A percentile compares a stretch with the other conserved stretches of the same genome.
Conservation (phyloP, 2,329 filamentous ascomycete species). For the Microdochium paspali region DNA sequence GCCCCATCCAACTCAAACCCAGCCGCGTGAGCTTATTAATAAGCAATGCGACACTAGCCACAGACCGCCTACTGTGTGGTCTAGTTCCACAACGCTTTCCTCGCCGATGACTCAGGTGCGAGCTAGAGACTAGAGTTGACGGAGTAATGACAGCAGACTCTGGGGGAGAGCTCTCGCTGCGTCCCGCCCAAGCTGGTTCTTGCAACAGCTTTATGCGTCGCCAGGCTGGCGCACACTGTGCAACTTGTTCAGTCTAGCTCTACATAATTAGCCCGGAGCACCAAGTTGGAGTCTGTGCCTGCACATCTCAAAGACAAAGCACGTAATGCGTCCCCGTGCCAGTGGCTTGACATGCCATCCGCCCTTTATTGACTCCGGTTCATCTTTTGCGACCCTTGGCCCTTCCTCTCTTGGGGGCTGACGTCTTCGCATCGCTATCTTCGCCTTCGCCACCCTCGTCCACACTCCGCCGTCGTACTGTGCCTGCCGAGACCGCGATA, state of each 20-base stretch:
- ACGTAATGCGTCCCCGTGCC: constrained; percentile 12
- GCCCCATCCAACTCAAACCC: too few relatives aligned
- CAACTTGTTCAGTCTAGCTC: constrained; percentile 23
- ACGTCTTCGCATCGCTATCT: constrained; percentile 24
- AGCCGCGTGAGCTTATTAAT: too few relatives aligned
- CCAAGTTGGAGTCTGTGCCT: constrained; percentile 52
- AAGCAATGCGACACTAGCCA: too few relatives aligned
- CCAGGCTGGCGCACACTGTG: too few relatives aligned
- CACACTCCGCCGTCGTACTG: constrained; percentile 78
- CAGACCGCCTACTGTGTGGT: constrained; percentile 1
- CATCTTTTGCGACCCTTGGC: constrained; percentile 26
- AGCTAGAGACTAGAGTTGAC: too few relatives aligned
- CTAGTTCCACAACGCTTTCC: neutral
- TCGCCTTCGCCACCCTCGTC: constrained; percentile 61
- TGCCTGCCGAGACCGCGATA: constrained; percentile 59
- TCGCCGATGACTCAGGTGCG: constrained; percentile 5
- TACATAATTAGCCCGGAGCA: constrained; percentile 59
- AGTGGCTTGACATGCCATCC: neutral
- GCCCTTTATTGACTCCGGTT: constrained; percentile 18
- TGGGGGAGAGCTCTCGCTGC: neutral
- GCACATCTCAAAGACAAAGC: too few relatives aligned
- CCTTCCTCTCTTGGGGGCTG: constrained; percentile 18
- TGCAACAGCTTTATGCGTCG: too few relatives aligned
- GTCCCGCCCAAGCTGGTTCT: too few relatives aligned
- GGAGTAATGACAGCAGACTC: too few relatives aligned